Base-by-base conservation (phyloP, 495 filamentous ascomycete species). In the Melanomma pulvis-pyrius region DNA sequence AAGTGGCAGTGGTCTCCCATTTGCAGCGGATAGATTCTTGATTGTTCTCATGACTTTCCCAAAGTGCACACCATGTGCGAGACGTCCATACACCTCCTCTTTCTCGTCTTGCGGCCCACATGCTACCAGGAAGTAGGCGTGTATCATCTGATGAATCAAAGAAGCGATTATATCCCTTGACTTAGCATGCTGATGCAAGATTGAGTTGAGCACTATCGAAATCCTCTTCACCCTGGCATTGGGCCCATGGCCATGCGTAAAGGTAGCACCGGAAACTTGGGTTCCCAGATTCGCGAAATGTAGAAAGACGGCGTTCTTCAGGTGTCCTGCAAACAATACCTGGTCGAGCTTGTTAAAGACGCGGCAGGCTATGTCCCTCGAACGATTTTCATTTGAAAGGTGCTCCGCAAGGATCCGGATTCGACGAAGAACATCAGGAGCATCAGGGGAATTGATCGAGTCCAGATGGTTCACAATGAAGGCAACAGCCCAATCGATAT, bases 131-230 rank as follows among this genome's bases (percentile, higher is more conserved):
- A 74, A 71, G 62, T 66, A 74, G 15, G 61, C 65, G 41, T 74
- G 71, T n/a, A 74, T 71, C 71, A 74, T 74, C 29, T 74, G 71
- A 44, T 74, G 71, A 15, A 74, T 53, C 25, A 74, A 54, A 30
- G 15, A 58, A n/a, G 65, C 69, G 8, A 74, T 1, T 17, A 71
- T 61, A 11, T 49, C 30, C 21, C 58, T 51, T 1, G 48, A 39
- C 3, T 24, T 29, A 6, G 39, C 58, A 30, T 41, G 32, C 12
- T 47, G 34, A 29, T 53, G 68, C 29, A 67, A 26, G 13, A 51
- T 39, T 5, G n/a, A 19, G 46, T 71, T 71, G 11, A 71, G 46
- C 9, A 71, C 26, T 26, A 71, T 71, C 11, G 59, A 54, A 15
- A 67, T 56, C 8, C 63, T 69, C 4, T 59, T 39, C 4, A 69